Percentiles rank a stretch among this genome's conserved stretches.
These are phyloP conservation scores for Ricinus communis DNA, from an alignment of 345 rosid species.

Conservation along the genomic window DNA sequence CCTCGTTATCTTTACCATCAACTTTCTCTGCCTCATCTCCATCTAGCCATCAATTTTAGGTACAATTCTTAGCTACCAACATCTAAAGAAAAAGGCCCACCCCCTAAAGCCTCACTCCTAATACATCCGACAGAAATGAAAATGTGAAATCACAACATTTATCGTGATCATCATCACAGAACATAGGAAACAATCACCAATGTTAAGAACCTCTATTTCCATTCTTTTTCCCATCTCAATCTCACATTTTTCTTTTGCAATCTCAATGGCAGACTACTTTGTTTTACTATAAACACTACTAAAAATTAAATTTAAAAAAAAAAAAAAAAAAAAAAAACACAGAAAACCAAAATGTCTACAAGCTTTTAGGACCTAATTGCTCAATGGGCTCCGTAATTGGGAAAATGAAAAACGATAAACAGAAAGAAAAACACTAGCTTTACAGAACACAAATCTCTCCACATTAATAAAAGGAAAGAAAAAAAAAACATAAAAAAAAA, in stretches of 20 bases:
- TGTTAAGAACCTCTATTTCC: background rate
- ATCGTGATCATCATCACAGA: background rate
- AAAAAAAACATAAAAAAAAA: background rate
- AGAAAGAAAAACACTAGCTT: background rate
- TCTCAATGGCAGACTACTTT: too few relatives aligned
- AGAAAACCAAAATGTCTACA: background rate
- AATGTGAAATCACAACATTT: background rate
- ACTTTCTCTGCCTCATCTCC: too few relatives aligned
- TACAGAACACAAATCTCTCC: too few relatives aligned
- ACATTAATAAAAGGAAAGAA: background rate
- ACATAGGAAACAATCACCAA: background rate
- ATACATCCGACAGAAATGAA: background rate
- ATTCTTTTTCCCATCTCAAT: constrained; percentile 4
- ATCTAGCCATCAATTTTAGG: too few relatives aligned
- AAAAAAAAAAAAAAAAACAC: background rate
- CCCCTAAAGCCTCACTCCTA: background rate
- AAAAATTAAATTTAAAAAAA: background rate
- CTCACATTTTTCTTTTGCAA: too few relatives aligned
- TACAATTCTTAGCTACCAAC: background rate
- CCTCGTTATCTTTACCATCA: too few relatives aligned
- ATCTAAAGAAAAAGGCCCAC: background rate
- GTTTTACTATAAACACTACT: too few relatives aligned
- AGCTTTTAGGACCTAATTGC: background rate
- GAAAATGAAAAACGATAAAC: background rate
- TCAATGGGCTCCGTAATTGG: too few relatives aligned